Evolutionary conservation across 345 rosid genomes (phyloP), one percentile per base, ranked within the genome.

Genomic region (Populus davidiana): DNA sequence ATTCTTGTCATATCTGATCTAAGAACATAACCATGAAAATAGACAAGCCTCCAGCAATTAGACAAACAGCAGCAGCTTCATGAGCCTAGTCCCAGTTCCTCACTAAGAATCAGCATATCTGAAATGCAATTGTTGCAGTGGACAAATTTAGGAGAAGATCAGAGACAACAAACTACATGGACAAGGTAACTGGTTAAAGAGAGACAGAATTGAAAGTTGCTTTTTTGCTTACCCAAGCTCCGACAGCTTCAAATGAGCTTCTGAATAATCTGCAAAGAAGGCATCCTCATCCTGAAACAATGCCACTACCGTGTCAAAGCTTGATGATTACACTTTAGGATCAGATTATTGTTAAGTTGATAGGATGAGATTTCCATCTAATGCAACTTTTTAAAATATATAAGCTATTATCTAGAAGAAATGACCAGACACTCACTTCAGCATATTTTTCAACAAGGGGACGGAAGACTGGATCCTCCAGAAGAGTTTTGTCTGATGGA

Each of bases 241-340:
- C 6, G 84, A 81, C 25, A 81, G 84, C 75, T 81, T 81, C 75
- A 81, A 7, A 73, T 81, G 81, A 59, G 78, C 81, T 69, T 81
- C 81, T 20, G 72, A 75, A 68, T 73, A 81, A 61, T 74, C 81
- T 21, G 50, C 78, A 62, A 81, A 77, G 67, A 81, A 81, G 6
- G 72, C 84, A 73, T 81, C 81, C 66, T 81, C 81, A 14, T 77
- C 78, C 80, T 73, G 59, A 31, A 36, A 6, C 23, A 31, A 56
- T 47, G 2, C 12, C 23, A 71, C 21, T 31, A 78, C 1, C 9
- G 16, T 8, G 21, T 52, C 59, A 52, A 20, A 54, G 23, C 20
- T 21, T 18, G 59, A 52, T 6, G 7, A 52, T 52, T 54, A 21
- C 61, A 54, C 25, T 54, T 54, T 20, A 6, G 61, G 61, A 52